Percentiles rank a stretch among this genome's conserved stretches.
These are phyloP conservation scores for Fusarium pseudocircinatum DNA, from an alignment of 2,329 filamentous ascomycete species.

Conservation along the genomic window DNA sequence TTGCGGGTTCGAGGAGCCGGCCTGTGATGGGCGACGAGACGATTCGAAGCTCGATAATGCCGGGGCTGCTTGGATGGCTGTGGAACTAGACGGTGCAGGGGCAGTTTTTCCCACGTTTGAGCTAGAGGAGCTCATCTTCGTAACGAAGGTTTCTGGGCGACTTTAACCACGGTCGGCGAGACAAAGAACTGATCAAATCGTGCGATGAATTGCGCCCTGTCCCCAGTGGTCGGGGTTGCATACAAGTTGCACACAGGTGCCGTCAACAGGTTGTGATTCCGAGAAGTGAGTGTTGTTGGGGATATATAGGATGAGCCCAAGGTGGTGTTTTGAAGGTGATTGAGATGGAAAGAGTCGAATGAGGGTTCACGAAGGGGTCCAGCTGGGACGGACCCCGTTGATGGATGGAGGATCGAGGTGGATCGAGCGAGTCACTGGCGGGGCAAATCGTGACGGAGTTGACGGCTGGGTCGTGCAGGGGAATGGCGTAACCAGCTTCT, in stretches of 20 bases:
- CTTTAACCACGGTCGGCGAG: constrained; percentile 1
- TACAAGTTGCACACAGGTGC: neutral
- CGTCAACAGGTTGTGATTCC: neutral
- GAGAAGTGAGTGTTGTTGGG: neutral
- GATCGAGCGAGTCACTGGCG: constrained; percentile 49
- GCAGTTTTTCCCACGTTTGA: constrained; percentile 61
- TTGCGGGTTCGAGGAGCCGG: constrained; percentile 45
- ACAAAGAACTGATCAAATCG: constrained; percentile 15
- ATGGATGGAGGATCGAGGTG: constrained; percentile 44
- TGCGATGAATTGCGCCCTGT: constrained; percentile 6
- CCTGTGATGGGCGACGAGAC: constrained; percentile 57
- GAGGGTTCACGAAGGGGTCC: constrained; percentile 45
- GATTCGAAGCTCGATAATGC: constrained; percentile 60
- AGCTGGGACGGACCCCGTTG: constrained; percentile 49
- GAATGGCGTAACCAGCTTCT: constrained; percentile 25
- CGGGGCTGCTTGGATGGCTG: constrained; percentile 54
- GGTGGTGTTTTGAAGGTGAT: constrained; percentile 2
- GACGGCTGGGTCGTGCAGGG: constrained; percentile 24
- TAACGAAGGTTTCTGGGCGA: neutral
- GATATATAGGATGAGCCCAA: constrained; percentile 6
- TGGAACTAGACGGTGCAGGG: constrained; percentile 53
- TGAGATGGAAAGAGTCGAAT: constrained; percentile 19
- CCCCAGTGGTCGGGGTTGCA: constrained; percentile 8
- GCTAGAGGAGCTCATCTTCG: constrained; percentile 49
- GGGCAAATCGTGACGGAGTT: constrained; percentile 50